Percentiles rank a stretch among this genome's conserved stretches.
phyloP scores from a whole-genome alignment of 495 filamentous ascomycete species.

The Hypoxylon lienhwacheense region DNA sequence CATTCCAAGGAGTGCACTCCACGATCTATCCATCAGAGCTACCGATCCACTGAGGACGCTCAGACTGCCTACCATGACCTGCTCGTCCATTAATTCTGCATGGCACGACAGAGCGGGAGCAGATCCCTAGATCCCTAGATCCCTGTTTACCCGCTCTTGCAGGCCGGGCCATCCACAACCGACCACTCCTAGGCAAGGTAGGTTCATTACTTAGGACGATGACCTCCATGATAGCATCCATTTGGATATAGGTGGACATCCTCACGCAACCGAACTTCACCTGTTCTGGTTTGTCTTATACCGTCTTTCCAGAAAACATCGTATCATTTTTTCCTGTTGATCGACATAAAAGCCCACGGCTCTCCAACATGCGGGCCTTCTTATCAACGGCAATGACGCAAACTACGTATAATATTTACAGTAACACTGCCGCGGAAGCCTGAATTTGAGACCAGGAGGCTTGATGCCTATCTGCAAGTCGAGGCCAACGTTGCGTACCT shows the following conservation, averaged over 20 bases:
- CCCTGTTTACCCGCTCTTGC: conserved; percentile 44
- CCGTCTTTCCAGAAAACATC: background rate
- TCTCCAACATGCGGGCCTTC: too few species aligned
- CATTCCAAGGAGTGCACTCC: conserved; percentile 41
- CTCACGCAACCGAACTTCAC: conserved; percentile 11
- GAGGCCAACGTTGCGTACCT: conserved; percentile 3
- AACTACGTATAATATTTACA: conserved; percentile 9
- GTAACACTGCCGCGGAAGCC: conserved; percentile 7
- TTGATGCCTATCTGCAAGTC: conserved; percentile 13
- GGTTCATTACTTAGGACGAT: conserved; percentile 7
- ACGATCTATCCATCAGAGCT: conserved; percentile 37
- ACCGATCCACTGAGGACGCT: conserved; percentile 28
- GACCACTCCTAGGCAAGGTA: conserved; percentile 6
- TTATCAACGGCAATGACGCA: conserved; percentile 25
- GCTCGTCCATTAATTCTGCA: conserved; percentile 40
- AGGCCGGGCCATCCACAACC: conserved; percentile 30
- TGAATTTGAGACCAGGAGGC: conserved; percentile 10
- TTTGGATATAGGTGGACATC: background rate
- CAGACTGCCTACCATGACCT: conserved; percentile 29
- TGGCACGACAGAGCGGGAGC: conserved; percentile 41
- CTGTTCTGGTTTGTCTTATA: conserved; percentile 1
- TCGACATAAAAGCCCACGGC: too few species aligned
- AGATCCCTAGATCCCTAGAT: conserved; percentile 41
- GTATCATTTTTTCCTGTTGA: background rate
- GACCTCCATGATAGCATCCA: conserved; percentile 5